Conservation (phyloP, 495 filamentous ascomycete species). For the Trichoderma erinaceum region DNA sequence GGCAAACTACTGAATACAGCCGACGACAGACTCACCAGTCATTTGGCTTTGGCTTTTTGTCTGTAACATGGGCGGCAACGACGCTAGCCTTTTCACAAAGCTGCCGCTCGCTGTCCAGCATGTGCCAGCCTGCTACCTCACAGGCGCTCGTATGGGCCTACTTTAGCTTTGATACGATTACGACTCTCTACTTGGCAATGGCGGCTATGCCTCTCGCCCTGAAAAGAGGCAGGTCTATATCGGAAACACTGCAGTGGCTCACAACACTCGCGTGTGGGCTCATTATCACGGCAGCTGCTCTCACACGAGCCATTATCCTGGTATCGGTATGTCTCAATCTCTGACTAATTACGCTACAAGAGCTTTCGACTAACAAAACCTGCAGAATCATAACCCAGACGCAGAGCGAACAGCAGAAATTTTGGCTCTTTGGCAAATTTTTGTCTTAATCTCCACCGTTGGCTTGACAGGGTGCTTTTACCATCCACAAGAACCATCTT, state of each 20-base stretch:
- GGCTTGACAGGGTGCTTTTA: not conserved
- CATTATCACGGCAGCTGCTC: not conserved
- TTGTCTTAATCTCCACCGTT: not conserved
- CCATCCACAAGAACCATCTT: not conserved
- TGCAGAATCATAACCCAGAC: not conserved
- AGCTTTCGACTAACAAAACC: not conserved
- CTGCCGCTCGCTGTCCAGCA: not conserved
- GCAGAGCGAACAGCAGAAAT: not conserved
- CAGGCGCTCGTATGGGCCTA: not conserved
- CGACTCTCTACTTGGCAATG: not conserved
- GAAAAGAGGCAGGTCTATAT: not conserved
- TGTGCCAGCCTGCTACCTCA: not conserved
- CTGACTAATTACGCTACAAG: not conserved
- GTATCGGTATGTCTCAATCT: not conserved
- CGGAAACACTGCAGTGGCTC: not conserved
- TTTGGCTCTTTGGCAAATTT: not conserved
- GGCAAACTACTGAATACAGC: not conserved
- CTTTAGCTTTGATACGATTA: not conserved
- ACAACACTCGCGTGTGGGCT: not conserved
- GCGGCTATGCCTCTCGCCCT: not conserved
- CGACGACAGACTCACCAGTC: not conserved
- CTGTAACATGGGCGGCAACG: not conserved
- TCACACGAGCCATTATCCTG: not conserved
- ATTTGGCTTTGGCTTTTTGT: not conserved
- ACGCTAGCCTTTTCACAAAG: not conserved